phyloP scores from a whole-genome alignment of 345 rosid genomes.

The Salix suchowensis region DNA sequence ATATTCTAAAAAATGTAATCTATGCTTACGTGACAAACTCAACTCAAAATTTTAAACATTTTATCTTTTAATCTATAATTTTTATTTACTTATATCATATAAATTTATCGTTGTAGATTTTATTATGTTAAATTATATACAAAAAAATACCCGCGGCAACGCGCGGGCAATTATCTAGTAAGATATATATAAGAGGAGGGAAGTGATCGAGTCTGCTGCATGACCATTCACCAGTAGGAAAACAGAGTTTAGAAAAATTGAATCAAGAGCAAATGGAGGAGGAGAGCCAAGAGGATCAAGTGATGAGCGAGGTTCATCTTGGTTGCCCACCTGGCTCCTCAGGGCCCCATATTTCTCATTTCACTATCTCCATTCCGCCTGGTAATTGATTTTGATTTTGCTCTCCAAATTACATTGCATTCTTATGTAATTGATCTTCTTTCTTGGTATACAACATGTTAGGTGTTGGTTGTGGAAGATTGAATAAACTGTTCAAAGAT shows the following conservation, averaged over 20 bases:
- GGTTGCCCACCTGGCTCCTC: constrained; percentile 64
- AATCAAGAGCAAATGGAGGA: not conserved
- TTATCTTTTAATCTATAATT: too few species aligned
- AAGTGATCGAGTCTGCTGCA: not conserved
- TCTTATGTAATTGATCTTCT: not conserved
- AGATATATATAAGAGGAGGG: too few species aligned
- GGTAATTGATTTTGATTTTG: constrained; percentile 29
- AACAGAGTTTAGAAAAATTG: too few species aligned
- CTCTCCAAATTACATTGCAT: not conserved
- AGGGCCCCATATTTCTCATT: constrained; percentile 58
- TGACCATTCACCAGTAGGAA: not conserved
- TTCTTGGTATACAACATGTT: not conserved
- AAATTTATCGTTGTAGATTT: too few species aligned
- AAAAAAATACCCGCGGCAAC: too few species aligned
- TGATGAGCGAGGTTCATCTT: constrained; percentile 86
- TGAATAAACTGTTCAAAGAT: constrained; percentile 24
- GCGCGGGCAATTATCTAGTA: too few species aligned
- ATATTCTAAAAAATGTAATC: too few species aligned
- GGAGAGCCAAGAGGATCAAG: constrained; percentile 19
- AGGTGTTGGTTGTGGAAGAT: constrained; percentile 36
- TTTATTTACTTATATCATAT: too few species aligned
- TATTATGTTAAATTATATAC: too few species aligned
- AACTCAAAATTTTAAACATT: too few species aligned
- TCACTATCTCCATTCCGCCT: constrained; percentile 50
- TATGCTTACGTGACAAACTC: too few species aligned